Evolutionary conservation across 2,329 filamentous ascomycete species (phyloP).

Genomic region (Ophiostoma pallidulum): DNA sequence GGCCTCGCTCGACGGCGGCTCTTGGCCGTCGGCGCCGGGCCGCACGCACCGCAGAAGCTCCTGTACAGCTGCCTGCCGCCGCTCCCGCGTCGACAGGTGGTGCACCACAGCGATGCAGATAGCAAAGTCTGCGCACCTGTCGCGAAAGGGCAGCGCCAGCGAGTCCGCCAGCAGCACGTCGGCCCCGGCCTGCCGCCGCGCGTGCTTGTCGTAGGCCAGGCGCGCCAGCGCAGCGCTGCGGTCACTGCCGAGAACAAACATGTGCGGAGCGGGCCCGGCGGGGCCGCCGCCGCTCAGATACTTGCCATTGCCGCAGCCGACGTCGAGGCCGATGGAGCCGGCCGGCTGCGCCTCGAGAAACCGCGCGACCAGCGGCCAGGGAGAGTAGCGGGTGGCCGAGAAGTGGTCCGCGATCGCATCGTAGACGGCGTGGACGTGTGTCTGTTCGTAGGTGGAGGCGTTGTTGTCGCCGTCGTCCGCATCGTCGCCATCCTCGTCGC

Average conservation of each 20-base stretch:
- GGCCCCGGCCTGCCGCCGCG: constrained; percentile 31
- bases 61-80: constrained; percentile 63
- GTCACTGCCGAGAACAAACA: constrained; percentile 75
- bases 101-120: constrained; percentile 93
- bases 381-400: constrained; percentile 68
- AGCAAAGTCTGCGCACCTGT: constrained; percentile 59
- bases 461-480: background rate
- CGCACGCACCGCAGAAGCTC: constrained; percentile 60
- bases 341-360: constrained; percentile 59
- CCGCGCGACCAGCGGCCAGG: constrained; percentile 82
- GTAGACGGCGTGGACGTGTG: constrained; percentile 88
- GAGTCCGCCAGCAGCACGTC: constrained; percentile 72
- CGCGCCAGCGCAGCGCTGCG: constrained; percentile 53
- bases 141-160: constrained; percentile 69
- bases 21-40: no score
- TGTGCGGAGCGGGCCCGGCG: constrained; percentile 45
- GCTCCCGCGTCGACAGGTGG: constrained; percentile 70
- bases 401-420: constrained; percentile 79
- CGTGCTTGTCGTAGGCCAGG: constrained; percentile 33
- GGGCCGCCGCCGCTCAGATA: constrained; percentile 49
- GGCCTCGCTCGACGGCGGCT: no score
- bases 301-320: constrained; percentile 96
- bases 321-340: constrained; percentile 75
- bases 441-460: constrained; percentile 58
- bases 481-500: no score